Evolutionary conservation across 2,329 filamentous ascomycete genomes (phyloP).

Genomic region (Verticillium longisporum): DNA sequence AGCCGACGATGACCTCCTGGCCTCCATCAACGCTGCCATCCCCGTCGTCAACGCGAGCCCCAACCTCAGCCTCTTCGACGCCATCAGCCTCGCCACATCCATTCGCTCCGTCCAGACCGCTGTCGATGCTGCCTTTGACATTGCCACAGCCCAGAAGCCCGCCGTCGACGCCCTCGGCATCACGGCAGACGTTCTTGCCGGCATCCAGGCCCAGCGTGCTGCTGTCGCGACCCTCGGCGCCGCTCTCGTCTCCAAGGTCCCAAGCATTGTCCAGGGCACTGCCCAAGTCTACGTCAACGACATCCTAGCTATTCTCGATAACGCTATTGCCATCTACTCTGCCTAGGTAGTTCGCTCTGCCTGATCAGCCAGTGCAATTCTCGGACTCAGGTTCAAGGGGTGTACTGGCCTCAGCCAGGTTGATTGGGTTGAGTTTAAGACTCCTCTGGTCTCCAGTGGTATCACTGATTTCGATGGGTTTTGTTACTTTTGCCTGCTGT

Average conservation of each 20-base stretch:
- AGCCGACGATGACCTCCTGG: background rate
- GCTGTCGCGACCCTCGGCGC: background rate
- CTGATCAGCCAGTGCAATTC: background rate
- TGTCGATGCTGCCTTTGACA: background rate
- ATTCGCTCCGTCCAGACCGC: background rate
- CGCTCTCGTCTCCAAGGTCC: constrained; percentile 1
- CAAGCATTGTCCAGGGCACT: background rate
- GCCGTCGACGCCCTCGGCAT: constrained; percentile 1
- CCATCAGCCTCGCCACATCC: background rate
- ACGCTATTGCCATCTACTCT: constrained; percentile 1
- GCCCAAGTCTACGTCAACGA: background rate
- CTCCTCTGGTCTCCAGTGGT: too few relatives aligned
- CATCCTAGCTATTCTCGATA: background rate
- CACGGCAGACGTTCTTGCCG: background rate
- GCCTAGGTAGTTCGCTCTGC: background rate
- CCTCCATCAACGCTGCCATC: background rate
- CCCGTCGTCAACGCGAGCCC: background rate
- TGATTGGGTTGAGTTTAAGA: too few relatives aligned
- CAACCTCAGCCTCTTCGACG: constrained; percentile 1
- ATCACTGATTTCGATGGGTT: too few relatives aligned
- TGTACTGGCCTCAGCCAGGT: too few relatives aligned
- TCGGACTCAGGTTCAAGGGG: background rate
- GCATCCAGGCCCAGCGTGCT: background rate
- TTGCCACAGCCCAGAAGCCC: background rate
- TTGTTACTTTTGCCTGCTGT: too few relatives aligned